phyloP scores from a whole-genome alignment of 2,329 filamentous ascomycete species.

The Fusarium scirpi region DNA sequence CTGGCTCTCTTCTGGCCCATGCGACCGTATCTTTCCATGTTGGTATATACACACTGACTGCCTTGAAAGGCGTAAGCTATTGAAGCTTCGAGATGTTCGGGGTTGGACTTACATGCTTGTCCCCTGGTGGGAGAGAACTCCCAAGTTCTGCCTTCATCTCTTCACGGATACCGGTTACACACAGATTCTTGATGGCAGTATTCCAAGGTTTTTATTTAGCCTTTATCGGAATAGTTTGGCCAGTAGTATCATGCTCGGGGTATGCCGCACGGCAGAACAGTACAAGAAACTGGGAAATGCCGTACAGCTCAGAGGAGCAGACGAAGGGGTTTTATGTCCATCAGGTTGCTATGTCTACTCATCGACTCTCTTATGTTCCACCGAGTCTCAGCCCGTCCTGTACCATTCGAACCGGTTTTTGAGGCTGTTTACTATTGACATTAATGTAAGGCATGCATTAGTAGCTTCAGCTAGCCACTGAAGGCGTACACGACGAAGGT shows the following conservation, averaged over 20 bases:
- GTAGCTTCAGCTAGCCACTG: slow-evolving; percentile 8
- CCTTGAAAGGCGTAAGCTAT: slow-evolving; percentile 27
- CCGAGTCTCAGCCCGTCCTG: neutral
- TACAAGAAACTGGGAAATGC: neutral
- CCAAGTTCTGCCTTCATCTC: slow-evolving; percentile 32
- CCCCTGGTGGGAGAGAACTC: slow-evolving; percentile 43
- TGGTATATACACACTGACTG: slow-evolving; percentile 49
- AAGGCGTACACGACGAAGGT: neutral
- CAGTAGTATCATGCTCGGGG: neutral
- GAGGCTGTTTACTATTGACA: neutral
- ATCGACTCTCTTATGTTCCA: neutral
- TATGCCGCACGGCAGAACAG: neutral
- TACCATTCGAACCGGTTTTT: slow-evolving; percentile 1
- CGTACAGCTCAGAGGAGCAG: neutral
- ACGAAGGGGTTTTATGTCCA: neutral
- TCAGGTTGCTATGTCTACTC: neutral
- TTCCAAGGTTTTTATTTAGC: neutral
- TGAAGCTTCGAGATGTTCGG: neutral
- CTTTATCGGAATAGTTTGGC: neutral
- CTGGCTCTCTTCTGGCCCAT: slow-evolving; percentile 42
- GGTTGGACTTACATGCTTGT: slow-evolving; percentile 42
- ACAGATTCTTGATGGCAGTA: neutral
- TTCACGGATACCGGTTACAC: too few relatives aligned
- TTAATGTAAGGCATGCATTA: slow-evolving; percentile 18
- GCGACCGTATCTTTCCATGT: slow-evolving; percentile 45